Base-by-base conservation (phyloP, 176 grass and related monocot species). In the Zea luxurians region DNA sequence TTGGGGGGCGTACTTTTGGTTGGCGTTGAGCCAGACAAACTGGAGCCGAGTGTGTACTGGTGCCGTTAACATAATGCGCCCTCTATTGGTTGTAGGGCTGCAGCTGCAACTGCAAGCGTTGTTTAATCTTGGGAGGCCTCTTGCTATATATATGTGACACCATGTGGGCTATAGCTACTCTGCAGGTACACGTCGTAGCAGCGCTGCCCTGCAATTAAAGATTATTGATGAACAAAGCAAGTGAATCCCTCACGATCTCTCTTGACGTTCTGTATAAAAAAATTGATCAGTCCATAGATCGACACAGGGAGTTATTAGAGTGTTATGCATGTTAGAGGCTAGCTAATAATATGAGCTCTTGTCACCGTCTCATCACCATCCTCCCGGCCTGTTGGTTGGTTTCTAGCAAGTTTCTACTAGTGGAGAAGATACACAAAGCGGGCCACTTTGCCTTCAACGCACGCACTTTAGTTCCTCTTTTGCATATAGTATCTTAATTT, bases 21-120 rank as follows among this genome's bases (percentile, higher is more conserved):
- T 85, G 87, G 70, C 75, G 36, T 80, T 90, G 71, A 11, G 66
- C 38, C 45, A 42, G 90, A 93, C 90, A 93, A 57, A 83, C 73
- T 74, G 76, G 37, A 70, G 64, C 79, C 55, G 78, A 38, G 59
- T 47, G 83, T 66, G 82, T 86, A 79, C 90, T 78, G 60, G 35
- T 42, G 61, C 27, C 10, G 38, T 65, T 75, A 90, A 76, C 35
- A 80, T 55, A 70, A 71, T 16, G 73, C 12, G 15, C 50, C 45
- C 73, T 66, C 41, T 68, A 47, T 48, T 84, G 7, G 10, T 74
- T 74, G 18, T 13, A 55, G 59, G 71, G 21, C 66, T 76, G 8
- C 18, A 66, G 9, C 8, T 12, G 83, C 70, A 77, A 73, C 8
- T 12, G 83, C 70, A 77, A 73, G 66, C 48, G 44, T 70, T 70